phyloP scores from a whole-genome alignment of 2,329 filamentous ascomycete genomes.

The Apiospora pterosperma region DNA sequence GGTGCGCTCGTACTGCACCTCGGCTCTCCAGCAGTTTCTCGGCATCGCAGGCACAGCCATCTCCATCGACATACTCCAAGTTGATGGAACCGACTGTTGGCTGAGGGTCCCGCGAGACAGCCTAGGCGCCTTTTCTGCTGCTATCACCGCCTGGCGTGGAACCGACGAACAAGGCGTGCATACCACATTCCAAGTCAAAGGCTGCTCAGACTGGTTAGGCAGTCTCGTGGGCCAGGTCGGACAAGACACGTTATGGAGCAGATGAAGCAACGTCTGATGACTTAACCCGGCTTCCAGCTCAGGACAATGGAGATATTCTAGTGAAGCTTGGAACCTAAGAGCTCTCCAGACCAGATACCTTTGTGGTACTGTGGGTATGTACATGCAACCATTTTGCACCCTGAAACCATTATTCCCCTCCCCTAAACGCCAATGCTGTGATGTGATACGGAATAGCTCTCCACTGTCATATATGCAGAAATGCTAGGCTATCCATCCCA shows the following conservation, averaged over 20 bases:
- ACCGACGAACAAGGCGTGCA: constrained; percentile 36
- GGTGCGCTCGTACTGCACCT: constrained; percentile 58
- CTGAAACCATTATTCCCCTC: constrained; percentile 13
- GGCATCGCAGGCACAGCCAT: constrained; percentile 66
- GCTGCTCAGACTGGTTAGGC: constrained; percentile 63
- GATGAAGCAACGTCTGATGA: constrained; percentile 21
- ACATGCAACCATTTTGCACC: constrained; percentile 3
- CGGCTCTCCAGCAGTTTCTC: constrained; percentile 65
- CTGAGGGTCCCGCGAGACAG: constrained; percentile 62
- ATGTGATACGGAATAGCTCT: constrained; percentile 16
- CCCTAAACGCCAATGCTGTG: constrained; percentile 30
- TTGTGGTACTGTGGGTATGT: constrained; percentile 9
- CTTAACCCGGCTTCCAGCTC: background rate
- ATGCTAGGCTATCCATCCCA: constrained; percentile 16
- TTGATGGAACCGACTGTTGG: constrained; percentile 56
- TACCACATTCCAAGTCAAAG: constrained; percentile 51
- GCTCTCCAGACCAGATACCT: background rate
- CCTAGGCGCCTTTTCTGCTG: constrained; percentile 57
- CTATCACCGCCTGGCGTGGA: constrained; percentile 63
- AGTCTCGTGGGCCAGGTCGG: constrained; percentile 50
- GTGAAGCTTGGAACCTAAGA: background rate
- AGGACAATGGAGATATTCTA: constrained; percentile 1
- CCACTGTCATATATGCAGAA: constrained; percentile 26
- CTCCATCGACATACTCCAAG: constrained; percentile 66
- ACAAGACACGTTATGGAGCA: constrained; percentile 46